Evolutionary conservation across 2,329 filamentous ascomycete species (phyloP).

Genomic region (Penicillium sp.): DNA sequence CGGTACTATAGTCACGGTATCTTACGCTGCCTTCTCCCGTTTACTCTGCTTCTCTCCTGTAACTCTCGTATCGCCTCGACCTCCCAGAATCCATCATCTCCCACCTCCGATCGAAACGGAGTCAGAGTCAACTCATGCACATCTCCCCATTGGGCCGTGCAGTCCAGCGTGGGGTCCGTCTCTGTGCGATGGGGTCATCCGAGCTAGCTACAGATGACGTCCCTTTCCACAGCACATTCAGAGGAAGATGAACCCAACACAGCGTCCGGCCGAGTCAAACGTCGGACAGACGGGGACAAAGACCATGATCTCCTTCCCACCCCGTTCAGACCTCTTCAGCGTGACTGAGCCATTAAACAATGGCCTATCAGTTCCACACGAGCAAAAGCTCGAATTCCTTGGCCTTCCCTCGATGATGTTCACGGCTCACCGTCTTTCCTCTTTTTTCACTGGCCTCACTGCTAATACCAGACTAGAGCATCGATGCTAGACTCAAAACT

Average conservation of each 20-base stretch:
- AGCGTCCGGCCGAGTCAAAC: too few species aligned
- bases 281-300: background rate
- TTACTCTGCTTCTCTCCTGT: too few species aligned
- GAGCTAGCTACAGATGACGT: constrained; percentile 10
- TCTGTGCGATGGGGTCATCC: constrained; percentile 4
- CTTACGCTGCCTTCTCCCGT: too few species aligned
- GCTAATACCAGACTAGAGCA: background rate
- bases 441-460: too few species aligned
- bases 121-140: constrained; percentile 20
- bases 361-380: constrained; percentile 2
- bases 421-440: background rate
- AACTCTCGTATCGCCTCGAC: background rate
- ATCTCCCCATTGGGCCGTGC: constrained; percentile 21
- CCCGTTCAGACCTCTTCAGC: background rate
- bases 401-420: background rate
- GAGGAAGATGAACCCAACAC: too few species aligned
- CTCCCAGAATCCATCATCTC: background rate
- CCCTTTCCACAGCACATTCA: too few species aligned
- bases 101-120: constrained; percentile 15
- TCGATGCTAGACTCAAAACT: background rate
- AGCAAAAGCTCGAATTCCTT: background rate
- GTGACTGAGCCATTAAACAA: background rate
- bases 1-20: too few species aligned
- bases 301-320: background rate
- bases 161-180: constrained; percentile 20